phyloP scores from a whole-genome alignment of 306 rosid species.

The Prunus padus region DNA sequence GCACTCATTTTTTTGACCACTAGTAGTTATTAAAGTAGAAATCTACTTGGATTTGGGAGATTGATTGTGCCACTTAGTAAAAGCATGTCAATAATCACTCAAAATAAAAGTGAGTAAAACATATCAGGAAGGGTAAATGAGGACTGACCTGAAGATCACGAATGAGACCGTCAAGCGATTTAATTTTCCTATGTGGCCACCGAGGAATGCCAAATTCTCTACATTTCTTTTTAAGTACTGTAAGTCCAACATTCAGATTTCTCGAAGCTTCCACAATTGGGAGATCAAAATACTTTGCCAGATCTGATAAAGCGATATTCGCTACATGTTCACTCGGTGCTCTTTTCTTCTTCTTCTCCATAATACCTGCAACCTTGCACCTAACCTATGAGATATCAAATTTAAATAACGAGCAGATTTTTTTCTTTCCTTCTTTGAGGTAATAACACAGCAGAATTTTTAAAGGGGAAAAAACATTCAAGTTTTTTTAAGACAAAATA shows the following conservation, averaged over 20 bases:
- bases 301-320: conserved; percentile 63
- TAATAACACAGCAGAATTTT: conserved; percentile 15
- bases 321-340: conserved; percentile 67
- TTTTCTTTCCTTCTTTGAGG: no score
- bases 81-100: background rate
- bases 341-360: conserved; percentile 63
- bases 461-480: background rate
- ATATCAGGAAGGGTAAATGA: conserved; percentile 12
- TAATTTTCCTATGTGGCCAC: conserved; percentile 96
- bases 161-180: conserved; percentile 85
- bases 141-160: conserved; percentile 78
- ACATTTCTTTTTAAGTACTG: conserved; percentile 85
- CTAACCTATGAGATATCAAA: conserved; percentile 40
- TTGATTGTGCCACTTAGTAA: background rate
- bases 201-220: conserved; percentile 92
- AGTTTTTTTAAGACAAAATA: background rate
- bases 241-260: conserved; percentile 72
- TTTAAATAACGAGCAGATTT: background rate
- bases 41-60: background rate
- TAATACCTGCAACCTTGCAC: conserved; percentile 43
- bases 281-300: conserved; percentile 72
- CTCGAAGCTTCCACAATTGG: conserved; percentile 86
- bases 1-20: background rate
- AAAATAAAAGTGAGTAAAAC: background rate
- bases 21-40: background rate